Conservation (phyloP, 2,329 filamentous ascomycete genomes). For the Verticillium nubilum region DNA sequence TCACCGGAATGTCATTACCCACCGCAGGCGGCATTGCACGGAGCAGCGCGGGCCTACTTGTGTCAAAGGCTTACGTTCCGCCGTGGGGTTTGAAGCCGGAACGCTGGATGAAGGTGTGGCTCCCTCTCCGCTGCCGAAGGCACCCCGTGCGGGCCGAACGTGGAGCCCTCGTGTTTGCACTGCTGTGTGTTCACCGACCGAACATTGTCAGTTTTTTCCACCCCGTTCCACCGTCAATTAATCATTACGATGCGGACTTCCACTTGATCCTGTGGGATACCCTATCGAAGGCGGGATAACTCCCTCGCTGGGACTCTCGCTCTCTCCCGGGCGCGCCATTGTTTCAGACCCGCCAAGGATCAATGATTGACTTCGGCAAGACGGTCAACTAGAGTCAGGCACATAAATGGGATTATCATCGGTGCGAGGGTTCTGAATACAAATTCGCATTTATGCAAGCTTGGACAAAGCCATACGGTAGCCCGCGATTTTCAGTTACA, state of each 20-base stretch:
- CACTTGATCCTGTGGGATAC: neutral
- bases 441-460: neutral
- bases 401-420: too few relatives aligned
- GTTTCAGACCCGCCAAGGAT: neutral
- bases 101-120: neutral
- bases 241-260: neutral
- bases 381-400: too few relatives aligned
- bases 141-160: neutral
- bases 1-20: neutral
- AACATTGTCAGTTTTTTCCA: neutral
- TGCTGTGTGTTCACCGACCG: neutral
- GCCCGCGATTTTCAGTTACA: neutral
- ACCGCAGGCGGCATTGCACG: neutral
- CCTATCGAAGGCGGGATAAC: too few relatives aligned
- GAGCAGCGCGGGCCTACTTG: neutral
- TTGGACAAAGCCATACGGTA: neutral
- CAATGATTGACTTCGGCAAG: too few relatives aligned
- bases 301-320: neutral
- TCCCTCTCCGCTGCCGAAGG: neutral
- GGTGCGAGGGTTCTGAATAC: neutral
- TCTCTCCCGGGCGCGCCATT: neutral
- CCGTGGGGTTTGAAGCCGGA: neutral
- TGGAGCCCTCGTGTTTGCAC: neutral
- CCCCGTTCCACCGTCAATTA: neutral
- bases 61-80: neutral